Base-by-base conservation (phyloP, 2,329 filamentous ascomycete species). In the Arthrocladium fulminans region DNA sequence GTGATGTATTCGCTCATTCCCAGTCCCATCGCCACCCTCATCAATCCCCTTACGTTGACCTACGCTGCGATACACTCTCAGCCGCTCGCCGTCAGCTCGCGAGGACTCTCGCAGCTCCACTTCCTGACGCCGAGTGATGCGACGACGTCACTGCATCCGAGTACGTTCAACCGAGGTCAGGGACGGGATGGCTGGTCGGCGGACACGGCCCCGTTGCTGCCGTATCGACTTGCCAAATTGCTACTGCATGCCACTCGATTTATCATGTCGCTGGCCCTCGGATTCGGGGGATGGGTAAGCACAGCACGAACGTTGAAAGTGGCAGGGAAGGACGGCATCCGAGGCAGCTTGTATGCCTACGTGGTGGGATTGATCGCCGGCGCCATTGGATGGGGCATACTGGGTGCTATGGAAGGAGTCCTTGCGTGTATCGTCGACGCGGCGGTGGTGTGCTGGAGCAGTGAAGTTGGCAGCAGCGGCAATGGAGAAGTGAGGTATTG, bases 241-340 rank as follows among this genome's bases (percentile, higher is more conserved):
- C 77, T 98, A 6, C 79, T 98, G 2, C 87, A 96, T 58, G 88
- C 90, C 2, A 92, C 88, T 1, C 81, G 90, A 15, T 86, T 90
- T 63, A 85, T 96, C 60, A 94, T 96, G 80, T 87, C 88, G 0
- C 80, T 89, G 40, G 86, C 83, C 0, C 77, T 98, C 24, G 90
- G 90, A 1, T 94, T 97, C 60, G 89, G 86, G 3, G 90, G 88
- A n/a, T 98, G 92, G 92, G 87, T 97, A 7, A 85, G 87, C 40
- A 94, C 89, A 29, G 89, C 92, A 9, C 82, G 87, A 54, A 83
- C 85, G 66, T 72, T 96, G 3, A 73, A 76, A 45, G 72, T 92
- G 17, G 72, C 63, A 69, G 61, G 68, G 70, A 51, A 81, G 66
- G 49, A 75, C 72, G 53, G 66, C 53, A 55, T 83, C 44, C 79